Evolutionary conservation across 2,329 filamentous ascomycete species (phyloP).

Genomic region (Trichoderma hamatum): DNA sequence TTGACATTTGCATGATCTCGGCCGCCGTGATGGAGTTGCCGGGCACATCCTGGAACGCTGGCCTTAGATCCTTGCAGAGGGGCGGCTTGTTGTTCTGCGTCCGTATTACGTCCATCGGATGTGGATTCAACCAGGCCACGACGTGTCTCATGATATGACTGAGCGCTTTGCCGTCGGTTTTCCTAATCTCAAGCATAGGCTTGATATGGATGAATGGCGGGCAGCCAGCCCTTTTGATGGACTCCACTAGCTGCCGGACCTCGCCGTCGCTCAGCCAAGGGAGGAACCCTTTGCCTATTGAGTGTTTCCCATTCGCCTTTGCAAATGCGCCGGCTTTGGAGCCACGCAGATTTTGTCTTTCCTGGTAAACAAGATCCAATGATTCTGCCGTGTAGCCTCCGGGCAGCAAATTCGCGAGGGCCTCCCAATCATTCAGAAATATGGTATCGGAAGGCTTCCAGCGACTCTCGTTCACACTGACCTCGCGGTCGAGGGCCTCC

Average conservation of each 20-base stretch:
- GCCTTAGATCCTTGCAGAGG: not conserved
- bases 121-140: not conserved
- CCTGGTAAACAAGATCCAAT: not conserved
- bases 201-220: not conserved
- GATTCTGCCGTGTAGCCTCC: not conserved
- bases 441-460: not conserved
- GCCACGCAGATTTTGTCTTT: no score
- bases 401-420: not conserved
- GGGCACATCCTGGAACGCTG: not conserved
- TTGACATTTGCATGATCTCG: not conserved
- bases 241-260: not conserved
- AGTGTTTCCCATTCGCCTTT: not conserved
- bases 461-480: not conserved
- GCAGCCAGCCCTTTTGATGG: not conserved
- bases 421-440: not conserved
- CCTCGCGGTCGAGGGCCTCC: not conserved
- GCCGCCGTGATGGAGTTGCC: not conserved
- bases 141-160: not conserved
- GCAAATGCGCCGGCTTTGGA: not conserved
- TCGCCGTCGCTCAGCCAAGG: not conserved
- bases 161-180: not conserved
- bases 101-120: not conserved
- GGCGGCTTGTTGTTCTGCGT: not conserved
- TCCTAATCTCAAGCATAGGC: not conserved
- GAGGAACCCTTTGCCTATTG: not conserved